These are phyloP conservation scores for Chaetomiaceae sp. DNA, from an alignment of 2,329 filamentous ascomycete species.

Conservation along the genomic window DNA sequence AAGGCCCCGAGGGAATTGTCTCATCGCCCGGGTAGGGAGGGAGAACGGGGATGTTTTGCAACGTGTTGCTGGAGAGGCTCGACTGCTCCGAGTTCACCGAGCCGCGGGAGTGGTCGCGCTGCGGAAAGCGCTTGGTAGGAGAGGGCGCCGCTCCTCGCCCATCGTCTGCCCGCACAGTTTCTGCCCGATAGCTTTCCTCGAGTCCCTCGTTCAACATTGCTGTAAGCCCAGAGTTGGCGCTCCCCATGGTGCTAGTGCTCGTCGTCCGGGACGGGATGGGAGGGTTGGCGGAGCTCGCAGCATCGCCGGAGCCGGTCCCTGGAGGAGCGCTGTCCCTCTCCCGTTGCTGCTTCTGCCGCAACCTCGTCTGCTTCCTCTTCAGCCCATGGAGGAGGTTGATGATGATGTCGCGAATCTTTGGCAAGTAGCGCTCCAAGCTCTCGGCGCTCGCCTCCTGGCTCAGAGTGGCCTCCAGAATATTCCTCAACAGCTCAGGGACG, in stretches of 20 bases:
- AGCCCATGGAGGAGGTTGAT: slow-evolving; percentile 94
- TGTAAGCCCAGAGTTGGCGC: slow-evolving; percentile 54
- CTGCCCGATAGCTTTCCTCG: slow-evolving; percentile 46
- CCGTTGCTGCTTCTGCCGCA: slow-evolving; percentile 60
- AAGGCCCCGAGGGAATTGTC: slow-evolving; percentile 44
- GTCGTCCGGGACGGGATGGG: slow-evolving; percentile 49
- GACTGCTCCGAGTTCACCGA: slow-evolving; percentile 58
- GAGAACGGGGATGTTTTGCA: slow-evolving; percentile 72
- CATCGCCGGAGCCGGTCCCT: slow-evolving; percentile 25
- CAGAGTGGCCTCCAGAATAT: slow-evolving; percentile 89
- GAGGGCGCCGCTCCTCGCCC: slow-evolving; percentile 36
- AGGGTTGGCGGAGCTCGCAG: slow-evolving; percentile 31
- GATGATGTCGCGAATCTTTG: slow-evolving; percentile 94
- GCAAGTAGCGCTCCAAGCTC: slow-evolving; percentile 89
- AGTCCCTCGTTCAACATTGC: slow-evolving; percentile 57
- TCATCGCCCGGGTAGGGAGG: slow-evolving; percentile 66
- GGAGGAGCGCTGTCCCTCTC: slow-evolving; percentile 46
- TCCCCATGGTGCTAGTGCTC: slow-evolving; percentile 56
- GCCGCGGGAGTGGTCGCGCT: slow-evolving; percentile 48
- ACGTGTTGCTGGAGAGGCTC: slow-evolving; percentile 66
- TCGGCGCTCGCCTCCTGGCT: slow-evolving; percentile 94
- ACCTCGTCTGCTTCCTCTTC: slow-evolving; percentile 92
- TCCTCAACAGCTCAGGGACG: slow-evolving; percentile 83
- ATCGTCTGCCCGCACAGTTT: slow-evolving; percentile 36
- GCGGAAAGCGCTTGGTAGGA: slow-evolving; percentile 45